phyloP scores from a whole-genome alignment of 2,329 filamentous ascomycete species.

The Proliferodiscus dingleyae region DNA sequence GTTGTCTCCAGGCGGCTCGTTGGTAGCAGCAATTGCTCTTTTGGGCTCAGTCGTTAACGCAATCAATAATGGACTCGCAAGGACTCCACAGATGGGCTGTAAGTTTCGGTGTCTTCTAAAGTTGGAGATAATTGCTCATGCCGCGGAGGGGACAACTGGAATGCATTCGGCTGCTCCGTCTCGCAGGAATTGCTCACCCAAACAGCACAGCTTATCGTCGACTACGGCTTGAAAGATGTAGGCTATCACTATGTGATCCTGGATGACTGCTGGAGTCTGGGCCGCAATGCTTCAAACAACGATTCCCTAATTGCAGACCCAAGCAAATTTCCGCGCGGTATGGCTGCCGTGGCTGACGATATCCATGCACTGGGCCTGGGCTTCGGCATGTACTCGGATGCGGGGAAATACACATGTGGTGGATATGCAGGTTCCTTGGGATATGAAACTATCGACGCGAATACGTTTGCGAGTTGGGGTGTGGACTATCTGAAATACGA shows the following conservation, averaged over 20 bases:
- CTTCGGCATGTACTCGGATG: constrained; percentile 49
- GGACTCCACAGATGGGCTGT: constrained; percentile 41
- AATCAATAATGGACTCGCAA: constrained; percentile 37
- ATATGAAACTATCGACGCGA: constrained; percentile 48
- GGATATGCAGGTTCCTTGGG: constrained; percentile 41
- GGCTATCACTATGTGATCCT: constrained; percentile 54
- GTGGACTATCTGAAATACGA: constrained; percentile 52
- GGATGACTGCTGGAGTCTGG: constrained; percentile 49
- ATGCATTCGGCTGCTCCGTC: constrained; percentile 47
- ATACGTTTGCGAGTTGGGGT: constrained; percentile 46
- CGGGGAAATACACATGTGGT: constrained; percentile 39
- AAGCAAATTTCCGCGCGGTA: constrained; percentile 43
- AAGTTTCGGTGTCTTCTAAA: constrained; percentile 3
- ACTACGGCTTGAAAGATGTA: constrained; percentile 45
- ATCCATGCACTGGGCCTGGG: constrained; percentile 44
- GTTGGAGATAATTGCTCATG: not conserved
- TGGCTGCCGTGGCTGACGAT: constrained; percentile 41
- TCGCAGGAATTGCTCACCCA: constrained; percentile 44
- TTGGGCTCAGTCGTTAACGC: constrained; percentile 21
- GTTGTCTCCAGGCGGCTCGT: too few species aligned
- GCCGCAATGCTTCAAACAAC: constrained; percentile 36
- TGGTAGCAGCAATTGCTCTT: constrained; percentile 6
- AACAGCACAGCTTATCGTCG: constrained; percentile 43
- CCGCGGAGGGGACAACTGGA: constrained; percentile 37
- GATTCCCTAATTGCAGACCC: constrained; percentile 38